These are phyloP conservation scores for Mycosarcoma maydis DNA, from an alignment of 1,284 basidiomycete species.

Conservation along the genomic window DNA sequence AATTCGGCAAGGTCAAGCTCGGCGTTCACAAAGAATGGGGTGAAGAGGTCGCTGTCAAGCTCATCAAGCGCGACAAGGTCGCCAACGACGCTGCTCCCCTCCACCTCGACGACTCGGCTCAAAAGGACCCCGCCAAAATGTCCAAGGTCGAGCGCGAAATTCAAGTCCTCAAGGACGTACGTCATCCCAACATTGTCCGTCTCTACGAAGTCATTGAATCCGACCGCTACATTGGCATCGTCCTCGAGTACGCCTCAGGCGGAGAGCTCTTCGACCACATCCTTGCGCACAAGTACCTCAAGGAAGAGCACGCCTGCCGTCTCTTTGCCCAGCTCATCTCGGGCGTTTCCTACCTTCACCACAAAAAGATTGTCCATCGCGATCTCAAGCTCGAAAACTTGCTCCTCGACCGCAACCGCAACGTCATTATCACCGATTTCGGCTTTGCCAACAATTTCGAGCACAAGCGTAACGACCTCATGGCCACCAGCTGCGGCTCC, in stretches of 20 bases:
- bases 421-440: constrained; percentile 99
- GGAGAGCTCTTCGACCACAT: constrained; percentile 99
- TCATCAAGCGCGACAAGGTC: constrained; percentile 92
- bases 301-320: constrained; percentile 92
- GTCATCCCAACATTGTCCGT: constrained; percentile 98
- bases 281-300: constrained; percentile 94
- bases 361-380: constrained; percentile 98
- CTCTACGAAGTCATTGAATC: constrained; percentile 99
- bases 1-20: constrained; percentile 99
- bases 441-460: constrained; percentile 98
- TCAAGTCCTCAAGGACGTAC: constrained; percentile 88
- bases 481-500: constrained; percentile 97
- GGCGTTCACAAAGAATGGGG: constrained; percentile 92
- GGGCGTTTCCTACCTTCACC: constrained; percentile 97
- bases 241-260: constrained; percentile 93
- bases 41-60: constrained; percentile 98
- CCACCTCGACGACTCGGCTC: constrained; percentile 32
- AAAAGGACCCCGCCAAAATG: constrained; percentile 74
- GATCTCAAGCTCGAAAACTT: constrained; percentile 99
- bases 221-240: constrained; percentile 99
- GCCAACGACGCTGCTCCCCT: constrained; percentile 73
- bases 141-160: constrained; percentile 98
- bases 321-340: constrained; percentile 98
- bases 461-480: constrained; percentile 80
- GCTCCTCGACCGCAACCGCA: constrained; percentile 93